Conservation (phyloP, 2,329 filamentous ascomycete species). For the Fragosphaeria purpurea region DNA sequence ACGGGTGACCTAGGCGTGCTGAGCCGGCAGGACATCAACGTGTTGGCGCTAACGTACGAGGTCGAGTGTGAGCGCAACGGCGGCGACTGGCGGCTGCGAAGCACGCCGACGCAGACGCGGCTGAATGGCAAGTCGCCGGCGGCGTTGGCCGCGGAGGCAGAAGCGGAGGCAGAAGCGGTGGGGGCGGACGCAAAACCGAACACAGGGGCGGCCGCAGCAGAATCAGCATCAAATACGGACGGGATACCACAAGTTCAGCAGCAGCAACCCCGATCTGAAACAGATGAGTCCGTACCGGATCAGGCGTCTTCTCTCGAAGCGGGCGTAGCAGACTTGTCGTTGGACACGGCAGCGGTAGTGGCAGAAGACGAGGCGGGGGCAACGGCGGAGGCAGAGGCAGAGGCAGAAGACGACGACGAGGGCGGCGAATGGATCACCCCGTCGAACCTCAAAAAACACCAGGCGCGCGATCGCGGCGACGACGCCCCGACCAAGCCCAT, state of each 20-base stretch:
- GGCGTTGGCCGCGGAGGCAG: conserved; percentile 7
- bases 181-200: neutral
- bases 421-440: conserved; percentile 89
- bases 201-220: neutral
- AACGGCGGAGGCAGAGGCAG: conserved; percentile 32
- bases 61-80: conserved; percentile 84
- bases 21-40: conserved; percentile 78
- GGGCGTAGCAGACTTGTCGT: neutral
- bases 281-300: too few species aligned
- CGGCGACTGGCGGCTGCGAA: conserved; percentile 79
- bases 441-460: conserved; percentile 77
- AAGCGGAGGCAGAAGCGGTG: neutral
- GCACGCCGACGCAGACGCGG: conserved; percentile 66
- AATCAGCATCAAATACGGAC: neutral
- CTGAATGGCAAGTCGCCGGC: conserved; percentile 59
- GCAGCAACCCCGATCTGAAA: too few species aligned
- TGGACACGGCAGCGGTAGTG: neutral
- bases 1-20: conserved; percentile 85
- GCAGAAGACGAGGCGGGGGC: conserved; percentile 8
- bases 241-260: too few species aligned
- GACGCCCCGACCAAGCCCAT: conserved; percentile 38
- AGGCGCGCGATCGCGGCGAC: conserved; percentile 51
- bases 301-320: too few species aligned
- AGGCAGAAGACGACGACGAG: conserved; percentile 35
- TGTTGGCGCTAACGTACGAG: conserved; percentile 86